Base-by-base conservation (phyloP, 805 yeast genomes). In the Candida caryicola region DNA sequence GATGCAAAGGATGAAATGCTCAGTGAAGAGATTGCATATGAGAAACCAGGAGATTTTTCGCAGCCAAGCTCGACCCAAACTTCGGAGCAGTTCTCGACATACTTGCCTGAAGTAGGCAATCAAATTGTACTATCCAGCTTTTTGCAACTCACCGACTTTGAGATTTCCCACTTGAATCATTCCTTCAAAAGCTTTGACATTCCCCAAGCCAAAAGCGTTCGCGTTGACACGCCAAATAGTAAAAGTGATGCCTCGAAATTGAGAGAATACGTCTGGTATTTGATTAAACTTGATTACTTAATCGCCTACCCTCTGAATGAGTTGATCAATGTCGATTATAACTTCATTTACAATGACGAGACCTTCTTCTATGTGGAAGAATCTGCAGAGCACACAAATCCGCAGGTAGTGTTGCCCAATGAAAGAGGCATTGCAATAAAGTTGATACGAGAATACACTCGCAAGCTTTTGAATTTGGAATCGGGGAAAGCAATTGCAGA, bases 181-280 rank as follows among this genome's bases (percentile, higher is more conserved):
- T 36, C 45, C 9, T 62, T 54, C 33, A 35, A 44, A 14, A 45
- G 49, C 5, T 43, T 56, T 21, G 66, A 63, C 17, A 46, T 49
- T 31, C 43, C 43, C 19, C 56, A 55, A 39, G 17, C 42, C 10
- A 40, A 27, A 31, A 8, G 29, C 10, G 16, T 14, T 18, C 18
- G 17, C 4, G 21, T 10, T 18, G 42, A 39, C 4, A 17, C 14
- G 10, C 23, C 19, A 10, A 18, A 16, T 13, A 15, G 17, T 17
- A 39, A 37, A 26, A 45, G 46, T 32, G 66, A 63, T 37, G 49
- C 67, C 2, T 42, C 35, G 23, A 57, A 57, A 41, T 43, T 64
- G 17, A 51, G 70, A 29, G 51, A 50, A 9, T 34, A 44, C n/a
- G 43, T 62, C 13, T 66, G 70, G 69, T 45, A 49, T 18, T 41